Conservation (phyloP, 139 green algal genomes). For the Micractinium conductrix region DNA sequence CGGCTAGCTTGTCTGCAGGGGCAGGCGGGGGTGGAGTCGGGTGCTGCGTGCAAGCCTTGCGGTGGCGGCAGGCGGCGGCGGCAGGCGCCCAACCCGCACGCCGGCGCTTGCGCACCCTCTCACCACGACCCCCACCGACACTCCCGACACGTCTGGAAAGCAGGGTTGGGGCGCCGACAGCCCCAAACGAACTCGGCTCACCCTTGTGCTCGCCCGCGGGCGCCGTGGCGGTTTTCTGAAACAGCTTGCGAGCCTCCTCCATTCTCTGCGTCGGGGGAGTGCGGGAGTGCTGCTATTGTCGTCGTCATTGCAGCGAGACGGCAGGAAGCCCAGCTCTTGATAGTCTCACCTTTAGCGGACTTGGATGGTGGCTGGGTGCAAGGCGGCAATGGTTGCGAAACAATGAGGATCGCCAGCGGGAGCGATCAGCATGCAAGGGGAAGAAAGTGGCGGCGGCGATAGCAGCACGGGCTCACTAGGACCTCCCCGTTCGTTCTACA, state of each 20-base stretch:
- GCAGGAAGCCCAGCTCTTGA: too few relatives aligned
- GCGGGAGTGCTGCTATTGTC: too few relatives aligned
- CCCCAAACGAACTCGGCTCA: background rate
- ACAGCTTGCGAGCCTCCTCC: background rate
- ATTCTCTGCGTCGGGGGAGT: background rate
- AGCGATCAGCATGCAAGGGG: background rate
- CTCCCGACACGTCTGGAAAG: too few relatives aligned
- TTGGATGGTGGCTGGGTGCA: too few relatives aligned
- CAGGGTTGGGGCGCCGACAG: background rate
- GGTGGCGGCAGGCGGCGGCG: background rate
- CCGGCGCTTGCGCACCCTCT: background rate
- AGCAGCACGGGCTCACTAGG: too few relatives aligned
- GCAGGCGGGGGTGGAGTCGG: background rate
- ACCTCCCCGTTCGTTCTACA: background rate
- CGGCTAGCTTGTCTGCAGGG: conserved; percentile 54
- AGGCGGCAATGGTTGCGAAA: too few relatives aligned
- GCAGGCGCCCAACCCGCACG: background rate
- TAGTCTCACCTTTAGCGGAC: too few relatives aligned
- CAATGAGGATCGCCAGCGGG: background rate
- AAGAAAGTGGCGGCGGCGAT: background rate
- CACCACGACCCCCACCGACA: too few relatives aligned
- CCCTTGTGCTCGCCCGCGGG: background rate
- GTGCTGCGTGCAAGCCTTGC: background rate
- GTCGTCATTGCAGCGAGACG: background rate
- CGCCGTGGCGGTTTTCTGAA: background rate